Conservation (phyloP, 768 basidiomycete genomes). For the Trametes coccinea region DNA sequence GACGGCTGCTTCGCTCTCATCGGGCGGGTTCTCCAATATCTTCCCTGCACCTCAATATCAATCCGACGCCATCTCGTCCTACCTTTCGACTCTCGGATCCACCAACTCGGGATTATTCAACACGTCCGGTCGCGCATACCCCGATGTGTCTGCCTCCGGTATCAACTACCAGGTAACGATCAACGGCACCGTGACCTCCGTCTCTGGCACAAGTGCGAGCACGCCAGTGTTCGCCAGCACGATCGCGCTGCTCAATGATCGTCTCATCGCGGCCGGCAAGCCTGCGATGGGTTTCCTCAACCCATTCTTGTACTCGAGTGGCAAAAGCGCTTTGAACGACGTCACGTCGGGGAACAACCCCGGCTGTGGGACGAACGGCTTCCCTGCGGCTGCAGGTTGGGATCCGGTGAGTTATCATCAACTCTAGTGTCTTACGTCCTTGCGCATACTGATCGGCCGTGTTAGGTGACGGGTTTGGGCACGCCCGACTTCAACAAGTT, state of each 20-base stretch:
- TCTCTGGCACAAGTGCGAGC: conserved; percentile 61
- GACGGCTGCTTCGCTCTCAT: conserved; percentile 32
- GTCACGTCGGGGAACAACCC: conserved; percentile 38
- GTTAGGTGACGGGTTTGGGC: conserved; percentile 7
- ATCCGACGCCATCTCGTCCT: conserved; percentile 35
- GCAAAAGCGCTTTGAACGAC: conserved; percentile 34
- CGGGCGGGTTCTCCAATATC: conserved; percentile 38
- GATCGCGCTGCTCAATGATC: conserved; percentile 53
- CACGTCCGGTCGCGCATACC: conserved; percentile 43
- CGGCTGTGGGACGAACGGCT: conserved; percentile 39
- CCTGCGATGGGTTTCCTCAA: conserved; percentile 39
- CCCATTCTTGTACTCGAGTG: conserved; percentile 32
- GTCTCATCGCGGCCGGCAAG: conserved; percentile 28
- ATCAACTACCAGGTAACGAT: conserved; percentile 35
- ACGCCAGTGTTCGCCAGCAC: conserved; percentile 64
- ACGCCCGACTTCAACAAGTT: conserved; percentile 14
- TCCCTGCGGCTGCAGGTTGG: conserved; percentile 31
- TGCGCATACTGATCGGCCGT: not conserved
- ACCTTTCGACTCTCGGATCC: conserved; percentile 35
- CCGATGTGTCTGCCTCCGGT: conserved; percentile 46
- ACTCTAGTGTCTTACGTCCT: not conserved
- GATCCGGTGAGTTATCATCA: conserved; percentile 27
- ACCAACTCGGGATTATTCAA: conserved; percentile 34
- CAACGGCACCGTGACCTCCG: conserved; percentile 21
- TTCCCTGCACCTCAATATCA: conserved; percentile 39